Base-by-base conservation (phyloP, 2,329 filamentous ascomycete species). In the Trichoderma sp. region DNA sequence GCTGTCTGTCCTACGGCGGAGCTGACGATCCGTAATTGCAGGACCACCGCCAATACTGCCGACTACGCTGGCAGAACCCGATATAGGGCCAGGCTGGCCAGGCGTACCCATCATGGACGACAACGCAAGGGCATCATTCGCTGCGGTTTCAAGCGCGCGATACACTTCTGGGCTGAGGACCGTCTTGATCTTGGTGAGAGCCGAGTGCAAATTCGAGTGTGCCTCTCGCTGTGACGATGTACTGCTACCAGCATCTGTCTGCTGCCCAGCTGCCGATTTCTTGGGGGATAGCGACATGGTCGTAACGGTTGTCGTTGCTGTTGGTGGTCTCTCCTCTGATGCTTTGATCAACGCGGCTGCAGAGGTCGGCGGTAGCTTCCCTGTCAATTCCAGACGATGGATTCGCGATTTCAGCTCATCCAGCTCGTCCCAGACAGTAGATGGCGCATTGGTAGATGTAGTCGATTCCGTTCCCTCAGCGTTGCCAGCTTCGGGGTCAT, bases 341-440 rank as follows among this genome's bases (percentile, higher is more conserved):
- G 91, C 89, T 77, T 91, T 90, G 6, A 93, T 93, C 81, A 95
- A 93, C 2, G 94, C 93, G 3, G 94, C 94, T 45, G 92, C 93
- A 3, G 95, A 96, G 2, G 94, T 95, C 0, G 94, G 87, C 0
- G 95, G 95, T 41, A 97, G 86, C 84, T 97, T 98, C 75, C 95
- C 95, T 3, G 94, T 97, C 79, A 97, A 85, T 83, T 98, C 97
- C 11, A 99, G 89, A 76, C 95, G 94, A 79, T 94, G 92, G 79
- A 99, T 98, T 35, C 97, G 91, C 56, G 94, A 97, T 83, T 98
- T 98, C 64, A 99, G 86, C 78, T 98, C 97, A 80, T 98, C 97
- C 33, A 99, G 86, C 84, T 99, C 97, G 82, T 98, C 97, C 97
- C 97, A 99, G 3, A 99, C 94, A 0, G 95, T 98, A 2, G 95